Percentiles rank a stretch among this genome's conserved stretches.
Conservation (phyloP, 352 stramenopile species). For the Phytopythium montanum region DNA sequence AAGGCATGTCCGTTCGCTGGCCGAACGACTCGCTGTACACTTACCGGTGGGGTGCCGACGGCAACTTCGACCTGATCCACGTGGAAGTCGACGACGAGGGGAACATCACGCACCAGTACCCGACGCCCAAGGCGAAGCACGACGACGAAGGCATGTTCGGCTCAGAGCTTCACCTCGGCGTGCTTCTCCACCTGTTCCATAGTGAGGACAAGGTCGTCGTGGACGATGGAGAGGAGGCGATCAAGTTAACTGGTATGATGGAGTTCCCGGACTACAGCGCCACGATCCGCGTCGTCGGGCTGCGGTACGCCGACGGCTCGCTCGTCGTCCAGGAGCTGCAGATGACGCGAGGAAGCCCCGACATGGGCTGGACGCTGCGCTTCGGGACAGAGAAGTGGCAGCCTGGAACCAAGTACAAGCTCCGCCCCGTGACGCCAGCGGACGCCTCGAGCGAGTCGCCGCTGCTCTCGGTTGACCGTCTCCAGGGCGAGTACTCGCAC, state of each 20-base stretch:
- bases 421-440: slow-evolving; percentile 26
- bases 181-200: slow-evolving; percentile 67
- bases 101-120: slow-evolving; percentile 61
- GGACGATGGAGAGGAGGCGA: background rate
- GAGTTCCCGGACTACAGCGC: slow-evolving; percentile 85
- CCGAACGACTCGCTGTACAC: slow-evolving; percentile 87
- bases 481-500: slow-evolving; percentile 60
- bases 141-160: slow-evolving; percentile 77
- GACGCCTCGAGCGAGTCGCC: slow-evolving; percentile 4
- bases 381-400: slow-evolving; percentile 88
- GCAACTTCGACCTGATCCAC: slow-evolving; percentile 84
- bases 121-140: slow-evolving; percentile 64
- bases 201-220: slow-evolving; percentile 1
- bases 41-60: slow-evolving; percentile 85
- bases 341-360: slow-evolving; percentile 70
- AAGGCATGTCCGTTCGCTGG: slow-evolving; percentile 88
- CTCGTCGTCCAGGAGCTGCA: slow-evolving; percentile 81
- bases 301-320: slow-evolving; percentile 45
- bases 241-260: slow-evolving; percentile 60
- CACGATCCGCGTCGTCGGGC: slow-evolving; percentile 60
- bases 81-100: slow-evolving; percentile 81
- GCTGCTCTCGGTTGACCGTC: slow-evolving; percentile 19
- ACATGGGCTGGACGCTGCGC: slow-evolving; percentile 85
- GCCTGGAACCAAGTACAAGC: slow-evolving; percentile 78
- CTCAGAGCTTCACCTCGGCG: slow-evolving; percentile 73